phyloP scores from a whole-genome alignment of 23 red algal genomes.

The Gracilaria vermiculophylla region DNA sequence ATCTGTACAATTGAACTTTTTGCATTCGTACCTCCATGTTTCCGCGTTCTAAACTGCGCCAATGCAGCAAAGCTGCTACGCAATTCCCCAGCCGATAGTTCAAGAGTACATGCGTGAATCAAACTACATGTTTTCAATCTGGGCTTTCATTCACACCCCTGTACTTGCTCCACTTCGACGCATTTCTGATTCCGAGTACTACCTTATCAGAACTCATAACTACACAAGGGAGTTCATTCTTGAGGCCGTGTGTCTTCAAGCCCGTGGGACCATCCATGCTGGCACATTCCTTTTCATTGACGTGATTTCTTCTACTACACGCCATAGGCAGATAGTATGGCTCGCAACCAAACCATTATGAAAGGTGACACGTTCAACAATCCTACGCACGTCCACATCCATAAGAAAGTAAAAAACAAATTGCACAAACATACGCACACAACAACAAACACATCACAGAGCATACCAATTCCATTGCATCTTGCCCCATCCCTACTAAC shows the following conservation, averaged over 20 bases:
- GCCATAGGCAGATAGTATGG: neutral
- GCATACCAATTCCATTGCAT: constrained; percentile 6
- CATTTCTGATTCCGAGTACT: constrained; percentile 4
- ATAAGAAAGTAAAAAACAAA: neutral
- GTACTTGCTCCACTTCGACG: neutral
- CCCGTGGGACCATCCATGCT: neutral
- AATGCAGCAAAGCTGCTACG: neutral
- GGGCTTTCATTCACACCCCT: neutral
- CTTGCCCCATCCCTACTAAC: constrained; percentile 18
- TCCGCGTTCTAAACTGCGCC: neutral
- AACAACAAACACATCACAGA: neutral
- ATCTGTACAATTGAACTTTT: neutral
- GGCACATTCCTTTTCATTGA: constrained; percentile 20
- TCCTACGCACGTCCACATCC: neutral
- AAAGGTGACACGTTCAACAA: neutral
- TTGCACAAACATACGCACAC: neutral
- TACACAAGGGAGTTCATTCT: neutral
- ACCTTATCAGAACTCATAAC: constrained; percentile 29
- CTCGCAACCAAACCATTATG: neutral
- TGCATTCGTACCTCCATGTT: neutral
- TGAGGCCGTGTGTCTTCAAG: neutral
- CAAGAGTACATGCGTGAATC: neutral
- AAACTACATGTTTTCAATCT: neutral
- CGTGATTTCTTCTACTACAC: constrained; percentile 7
- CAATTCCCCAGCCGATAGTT: neutral